Evolutionary conservation across 257 asterid genomes (phyloP).

Genomic region (Gynochthodes officinalis): DNA sequence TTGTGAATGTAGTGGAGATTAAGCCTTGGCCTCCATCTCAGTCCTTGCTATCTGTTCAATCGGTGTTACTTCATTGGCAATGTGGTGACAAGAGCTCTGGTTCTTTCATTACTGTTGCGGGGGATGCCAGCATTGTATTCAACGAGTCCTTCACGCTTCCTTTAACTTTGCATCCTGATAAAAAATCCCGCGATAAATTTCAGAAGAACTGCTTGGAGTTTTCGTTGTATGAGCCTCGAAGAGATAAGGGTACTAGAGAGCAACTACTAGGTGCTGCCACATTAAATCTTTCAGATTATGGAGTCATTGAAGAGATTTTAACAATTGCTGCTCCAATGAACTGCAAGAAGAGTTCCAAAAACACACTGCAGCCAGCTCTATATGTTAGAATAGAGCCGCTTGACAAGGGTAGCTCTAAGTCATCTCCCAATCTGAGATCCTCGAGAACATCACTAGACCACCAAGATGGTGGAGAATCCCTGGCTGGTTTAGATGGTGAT

Average conservation of each 20-base stretch:
- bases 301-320: slow-evolving; percentile 43
- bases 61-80: slow-evolving; percentile 77
- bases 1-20: slow-evolving; percentile 53
- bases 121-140: slow-evolving; percentile 52
- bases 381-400: slow-evolving; percentile 53
- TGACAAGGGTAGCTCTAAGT: slow-evolving; percentile 53
- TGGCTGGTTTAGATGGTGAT: slow-evolving; percentile 33
- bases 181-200: slow-evolving; percentile 46
- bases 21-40: slow-evolving; percentile 92
- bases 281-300: slow-evolving; percentile 74
- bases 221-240: slow-evolving; percentile 65
- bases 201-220: slow-evolving; percentile 68
- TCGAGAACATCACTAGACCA: slow-evolving; percentile 51
- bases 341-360: slow-evolving; percentile 57
- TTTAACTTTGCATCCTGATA: slow-evolving; percentile 43
- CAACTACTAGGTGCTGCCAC: slow-evolving; percentile 62
- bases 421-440: slow-evolving; percentile 55
- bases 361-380: slow-evolving; percentile 49
- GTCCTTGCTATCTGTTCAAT: slow-evolving; percentile 57
- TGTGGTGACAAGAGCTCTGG: slow-evolving; percentile 60
- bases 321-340: slow-evolving; percentile 49
- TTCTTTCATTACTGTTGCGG: slow-evolving; percentile 53
- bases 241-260: slow-evolving; percentile 59
- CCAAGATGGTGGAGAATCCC: slow-evolving; percentile 55
- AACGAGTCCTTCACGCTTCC: slow-evolving; percentile 63